phyloP scores from a whole-genome alignment of 2,329 filamentous ascomycete species.

The Hirsutella rhossiliensis region DNA sequence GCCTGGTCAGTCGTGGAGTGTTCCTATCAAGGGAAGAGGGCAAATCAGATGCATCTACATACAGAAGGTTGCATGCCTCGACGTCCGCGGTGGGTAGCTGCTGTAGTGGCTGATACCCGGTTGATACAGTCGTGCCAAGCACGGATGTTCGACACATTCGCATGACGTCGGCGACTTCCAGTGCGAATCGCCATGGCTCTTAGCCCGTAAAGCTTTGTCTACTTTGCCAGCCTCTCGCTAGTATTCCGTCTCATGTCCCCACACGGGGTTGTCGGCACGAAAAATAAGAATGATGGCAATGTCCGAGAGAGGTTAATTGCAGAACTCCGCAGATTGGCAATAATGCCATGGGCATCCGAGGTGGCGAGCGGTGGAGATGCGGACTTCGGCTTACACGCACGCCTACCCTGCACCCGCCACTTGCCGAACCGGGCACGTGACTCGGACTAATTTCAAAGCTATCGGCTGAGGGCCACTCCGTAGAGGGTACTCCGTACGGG shows the following conservation, averaged over 20 bases:
- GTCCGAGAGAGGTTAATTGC: no score
- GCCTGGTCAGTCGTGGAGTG: conserved; percentile 5
- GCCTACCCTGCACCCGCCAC: no score
- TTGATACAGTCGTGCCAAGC: background rate
- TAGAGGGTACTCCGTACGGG: no score
- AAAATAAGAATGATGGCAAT: no score
- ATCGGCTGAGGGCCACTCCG: conserved; percentile 6
- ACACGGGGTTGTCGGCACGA: no score
- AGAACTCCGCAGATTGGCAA: no score
- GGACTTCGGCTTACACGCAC: background rate
- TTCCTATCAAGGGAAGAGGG: conserved; percentile 34
- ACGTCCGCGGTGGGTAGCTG: background rate
- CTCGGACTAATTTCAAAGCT: conserved; percentile 16
- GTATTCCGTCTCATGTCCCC: no score
- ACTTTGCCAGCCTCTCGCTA: background rate
- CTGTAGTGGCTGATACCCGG: background rate
- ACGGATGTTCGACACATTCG: background rate
- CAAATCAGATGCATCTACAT: conserved; percentile 31
- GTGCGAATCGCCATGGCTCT: background rate
- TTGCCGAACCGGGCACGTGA: conserved; percentile 14
- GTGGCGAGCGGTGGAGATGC: no score
- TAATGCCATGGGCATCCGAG: no score
- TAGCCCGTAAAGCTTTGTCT: background rate
- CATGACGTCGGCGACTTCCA: background rate
- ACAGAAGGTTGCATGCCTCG: background rate